phyloP scores from a whole-genome alignment of 2,329 filamentous ascomycete species.

The Penicillium sp. region DNA sequence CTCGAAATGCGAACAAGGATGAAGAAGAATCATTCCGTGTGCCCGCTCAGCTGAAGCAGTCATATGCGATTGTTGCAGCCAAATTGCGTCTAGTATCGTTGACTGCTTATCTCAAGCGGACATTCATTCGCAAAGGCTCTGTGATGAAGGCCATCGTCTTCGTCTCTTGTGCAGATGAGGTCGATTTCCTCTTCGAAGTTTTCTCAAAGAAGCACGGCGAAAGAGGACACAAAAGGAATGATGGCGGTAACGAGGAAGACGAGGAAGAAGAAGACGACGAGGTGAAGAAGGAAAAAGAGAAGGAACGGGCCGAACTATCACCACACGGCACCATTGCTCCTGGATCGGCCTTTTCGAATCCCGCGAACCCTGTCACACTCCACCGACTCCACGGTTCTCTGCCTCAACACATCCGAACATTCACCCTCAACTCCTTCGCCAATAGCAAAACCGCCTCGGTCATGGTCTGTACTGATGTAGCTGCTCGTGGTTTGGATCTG shows the following conservation, averaged over 20 bases:
- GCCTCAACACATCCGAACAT: slow-evolving; percentile 81
- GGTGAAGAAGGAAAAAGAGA: slow-evolving; percentile 26
- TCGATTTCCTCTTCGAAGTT: slow-evolving; percentile 93
- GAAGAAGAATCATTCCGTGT: slow-evolving; percentile 69
- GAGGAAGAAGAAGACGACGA: slow-evolving; percentile 28
- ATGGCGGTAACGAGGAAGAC: slow-evolving; percentile 14
- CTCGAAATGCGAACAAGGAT: slow-evolving; percentile 49
- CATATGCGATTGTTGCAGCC: slow-evolving; percentile 81
- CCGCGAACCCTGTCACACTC: slow-evolving; percentile 74
- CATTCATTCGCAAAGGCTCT: slow-evolving; percentile 83
- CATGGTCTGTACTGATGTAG: slow-evolving; percentile 91
- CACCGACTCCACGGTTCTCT: slow-evolving; percentile 92
- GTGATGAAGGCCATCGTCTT: slow-evolving; percentile 98
- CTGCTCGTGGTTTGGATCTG: slow-evolving; percentile 91
- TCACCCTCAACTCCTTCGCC: slow-evolving; percentile 80
- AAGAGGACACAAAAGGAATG: slow-evolving; percentile 26
- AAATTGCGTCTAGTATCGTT: slow-evolving; percentile 90
- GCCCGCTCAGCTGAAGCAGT: slow-evolving; percentile 90
- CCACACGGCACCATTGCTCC: slow-evolving; percentile 53
- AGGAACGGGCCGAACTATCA: slow-evolving; percentile 28
- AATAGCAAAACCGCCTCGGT: slow-evolving; percentile 73
- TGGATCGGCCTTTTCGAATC: slow-evolving; percentile 71
- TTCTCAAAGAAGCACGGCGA: slow-evolving; percentile 55
- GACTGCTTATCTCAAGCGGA: slow-evolving; percentile 77
- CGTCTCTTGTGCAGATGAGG: slow-evolving; percentile 93